Evolutionary conservation across 2,329 filamentous ascomycete genomes (phyloP), one percentile per base, ranked within the genome.

Genomic region (Tolypocladium album): DNA sequence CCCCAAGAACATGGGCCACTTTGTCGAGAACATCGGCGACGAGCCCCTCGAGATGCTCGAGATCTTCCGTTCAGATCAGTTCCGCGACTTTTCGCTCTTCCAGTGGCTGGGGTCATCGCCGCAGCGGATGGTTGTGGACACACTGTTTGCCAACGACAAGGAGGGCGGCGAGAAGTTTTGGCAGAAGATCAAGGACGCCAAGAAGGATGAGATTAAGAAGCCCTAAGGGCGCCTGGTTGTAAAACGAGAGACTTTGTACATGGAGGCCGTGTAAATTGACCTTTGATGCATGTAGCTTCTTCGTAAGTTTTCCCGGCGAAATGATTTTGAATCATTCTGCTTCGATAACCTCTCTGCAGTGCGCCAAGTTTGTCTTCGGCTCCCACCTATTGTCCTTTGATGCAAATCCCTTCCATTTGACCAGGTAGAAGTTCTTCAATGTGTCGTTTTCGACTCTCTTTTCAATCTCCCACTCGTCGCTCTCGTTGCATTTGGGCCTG

Each of bases 21-120:
- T 90, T 69, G 88, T 93, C 59, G 88, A 93, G 78, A 92, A 92
- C 66, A 83, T 90, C 47, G 86, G 88, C n/a, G 83, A 89, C 56
- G 88, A 91, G 70, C 83, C 88, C 22, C 73, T 92, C 2, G 85
- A 90, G 69, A 88, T 92, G 71, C 75, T 92, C 13, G 89, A 92
- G 73, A 85, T 92, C 20, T 88, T 92, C 74, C 79, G 85, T 57
- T 82, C 87, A 0, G 84, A 88, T 64, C 79, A 86, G 70, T 92
- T 91, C 69, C 78, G 85, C 63, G 87, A 90, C 68, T 88, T 90
- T 65, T 87, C 83, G 0, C 76, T 90, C 22, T 89, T 89, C 73
- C 85, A 90, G 74, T 90, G 88, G 88, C 78, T 90, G 71, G 87
- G 86, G 4, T 85, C 89, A 76, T 88, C 87, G 9, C 88, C 88